Evolutionary conservation across 495 filamentous ascomycete genomes (phyloP), one percentile per base, ranked within the genome.

Genomic region (Neurospora pannonica): DNA sequence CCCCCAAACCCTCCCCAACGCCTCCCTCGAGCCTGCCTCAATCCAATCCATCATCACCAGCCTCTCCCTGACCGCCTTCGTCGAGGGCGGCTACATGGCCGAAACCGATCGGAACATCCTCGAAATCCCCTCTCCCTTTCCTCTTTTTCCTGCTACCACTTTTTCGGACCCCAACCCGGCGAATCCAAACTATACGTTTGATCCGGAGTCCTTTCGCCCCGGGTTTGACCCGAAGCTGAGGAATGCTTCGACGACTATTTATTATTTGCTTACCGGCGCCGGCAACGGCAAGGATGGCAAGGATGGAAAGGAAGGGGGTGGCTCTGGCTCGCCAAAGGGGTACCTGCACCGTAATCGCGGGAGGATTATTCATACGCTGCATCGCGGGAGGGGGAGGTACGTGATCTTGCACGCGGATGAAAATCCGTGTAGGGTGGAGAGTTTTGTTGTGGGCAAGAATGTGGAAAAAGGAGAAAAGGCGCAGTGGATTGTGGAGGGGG

Each of bases 401-500:
- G 87, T 92, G 4, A 42, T 91, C 1, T 88, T 92, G 46, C 88
- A 90, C 74, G 81, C 78, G 36, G 81, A 79, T 34, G 48, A 82
- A 46, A 75, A 62, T 11, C 83, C 82, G 72, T 84, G 83, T 72
- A 77, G 85, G 17, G 81, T 91, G 37, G 90, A 92, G 81, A 88
- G 83, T 2, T 92, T 91, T 75, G 78, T 89, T 0, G 90, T 92
- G 5, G 91, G 90, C 0, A 83, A 82, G 8, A 79, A 90, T 75
- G 81, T 90, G 5, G 83, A 75, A 9, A 79, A 78, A 21, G 91
- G 89, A 7, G 90, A 92, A 83, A 85, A 77, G 80, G 54, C 89
- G 78, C 90, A 91, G 81, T 92, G 90, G 90, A 84, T 92, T 75
- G 90, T 93, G 28, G 88, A 91, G 70, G 89, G 90, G 3, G 89